phyloP scores from a whole-genome alignment of 1,139 yeast species.

The Debaryomycetaceae sp. region DNA sequence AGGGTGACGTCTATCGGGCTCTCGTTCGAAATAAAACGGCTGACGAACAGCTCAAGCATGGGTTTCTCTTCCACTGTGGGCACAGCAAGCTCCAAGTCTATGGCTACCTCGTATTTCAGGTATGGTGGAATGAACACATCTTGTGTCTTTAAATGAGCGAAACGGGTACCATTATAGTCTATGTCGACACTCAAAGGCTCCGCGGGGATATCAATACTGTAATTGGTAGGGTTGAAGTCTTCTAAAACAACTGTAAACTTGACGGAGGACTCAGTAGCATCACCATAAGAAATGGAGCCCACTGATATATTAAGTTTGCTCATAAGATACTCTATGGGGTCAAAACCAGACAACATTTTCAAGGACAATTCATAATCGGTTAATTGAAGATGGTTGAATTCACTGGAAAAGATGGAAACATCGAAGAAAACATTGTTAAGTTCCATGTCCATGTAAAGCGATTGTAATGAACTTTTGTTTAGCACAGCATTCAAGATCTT shows the following conservation, averaged over 20 bases:
- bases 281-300: conserved; percentile 19
- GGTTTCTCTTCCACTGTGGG: conserved; percentile 7
- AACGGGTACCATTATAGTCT: conserved; percentile 12
- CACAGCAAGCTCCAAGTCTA: conserved; percentile 10
- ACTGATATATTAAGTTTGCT: conserved; percentile 19
- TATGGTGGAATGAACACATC: conserved; percentile 15
- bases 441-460: conserved; percentile 12
- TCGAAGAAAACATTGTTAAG: conserved; percentile 16
- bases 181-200: conserved; percentile 16
- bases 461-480: conserved; percentile 5
- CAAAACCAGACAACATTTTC: conserved; percentile 1
- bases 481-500: conserved; percentile 11
- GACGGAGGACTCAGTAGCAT: conserved; percentile 17
- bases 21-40: conserved; percentile 9
- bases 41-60: conserved; percentile 11
- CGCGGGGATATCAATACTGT: conserved; percentile 19
- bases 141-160: conserved; percentile 14
- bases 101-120: conserved; percentile 7
- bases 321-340: conserved; percentile 9
- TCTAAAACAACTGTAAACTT: conserved; percentile 29
- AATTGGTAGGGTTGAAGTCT: conserved; percentile 33
- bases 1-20: conserved; percentile 1
- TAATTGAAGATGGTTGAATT: conserved; percentile 7
- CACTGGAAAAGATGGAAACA: conserved; percentile 19
- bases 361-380: conserved; percentile 1